A percentile compares a stretch with the other conserved stretches of the same genome.
These are phyloP conservation scores for Rhodosporidiobolus odoratus DNA, from an alignment of 768 basidiomycete species.

Conservation along the genomic window DNA sequence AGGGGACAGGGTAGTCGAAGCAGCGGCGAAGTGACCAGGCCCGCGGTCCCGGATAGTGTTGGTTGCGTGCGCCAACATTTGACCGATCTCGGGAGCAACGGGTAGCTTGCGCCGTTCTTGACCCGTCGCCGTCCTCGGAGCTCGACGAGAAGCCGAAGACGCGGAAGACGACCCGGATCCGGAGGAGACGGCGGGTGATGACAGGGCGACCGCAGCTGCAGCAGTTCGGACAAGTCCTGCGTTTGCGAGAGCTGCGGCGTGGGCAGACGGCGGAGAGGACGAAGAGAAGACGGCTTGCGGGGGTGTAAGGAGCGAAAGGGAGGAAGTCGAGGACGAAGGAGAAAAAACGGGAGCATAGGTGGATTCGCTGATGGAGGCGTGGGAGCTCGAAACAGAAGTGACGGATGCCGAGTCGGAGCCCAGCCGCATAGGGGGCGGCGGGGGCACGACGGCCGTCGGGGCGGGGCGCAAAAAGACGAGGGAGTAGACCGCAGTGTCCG, in stretches of 20 bases:
- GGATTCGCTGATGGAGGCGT: not conserved
- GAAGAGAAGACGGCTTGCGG: not conserved
- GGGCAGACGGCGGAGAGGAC: not conserved
- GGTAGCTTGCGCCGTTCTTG: slow-evolving; percentile 9
- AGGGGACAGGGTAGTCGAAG: not conserved
- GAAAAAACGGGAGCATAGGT: not conserved
- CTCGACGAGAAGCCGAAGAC: not conserved
- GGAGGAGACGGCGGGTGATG: no score
- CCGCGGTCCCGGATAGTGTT: not conserved
- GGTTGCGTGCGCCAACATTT: slow-evolving; percentile 1
- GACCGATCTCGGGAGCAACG: not conserved
- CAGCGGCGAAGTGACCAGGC: no score
- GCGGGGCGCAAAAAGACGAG: slow-evolving; percentile 3
- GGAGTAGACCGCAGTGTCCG: no score
- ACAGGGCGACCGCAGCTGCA: no score
- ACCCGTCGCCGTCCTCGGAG: not conserved
- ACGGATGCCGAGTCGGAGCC: no score
- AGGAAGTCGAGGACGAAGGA: not conserved
- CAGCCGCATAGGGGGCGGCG: no score
- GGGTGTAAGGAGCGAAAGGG: not conserved
- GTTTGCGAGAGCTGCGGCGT: not conserved
- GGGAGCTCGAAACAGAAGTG: not conserved
- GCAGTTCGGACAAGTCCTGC: not conserved
- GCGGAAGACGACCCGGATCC: not conserved
- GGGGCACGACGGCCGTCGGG: no score